These are phyloP conservation scores for Leptomonas pyrrhocoris DNA, from an alignment of 208 protist species.

Conservation along the genomic window DNA sequence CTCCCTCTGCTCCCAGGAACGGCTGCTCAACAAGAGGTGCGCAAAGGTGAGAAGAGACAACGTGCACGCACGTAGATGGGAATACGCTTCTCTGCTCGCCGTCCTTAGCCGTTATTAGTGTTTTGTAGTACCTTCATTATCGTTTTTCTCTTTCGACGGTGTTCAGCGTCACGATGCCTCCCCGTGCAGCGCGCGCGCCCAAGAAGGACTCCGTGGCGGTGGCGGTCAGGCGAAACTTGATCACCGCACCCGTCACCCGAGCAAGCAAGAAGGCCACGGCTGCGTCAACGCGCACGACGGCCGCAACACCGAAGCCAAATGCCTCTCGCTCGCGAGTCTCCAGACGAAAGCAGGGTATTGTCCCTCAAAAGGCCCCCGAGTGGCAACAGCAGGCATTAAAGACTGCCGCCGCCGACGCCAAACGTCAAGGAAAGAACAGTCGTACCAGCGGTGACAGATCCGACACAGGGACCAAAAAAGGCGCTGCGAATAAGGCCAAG, in stretches of 20 bases:
- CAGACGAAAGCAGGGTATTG: slow-evolving; percentile 21
- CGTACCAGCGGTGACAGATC: neutral
- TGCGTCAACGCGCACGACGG: neutral
- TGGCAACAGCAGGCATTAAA: slow-evolving; percentile 39
- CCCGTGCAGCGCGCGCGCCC: slow-evolving; percentile 10
- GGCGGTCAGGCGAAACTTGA: slow-evolving; percentile 26
- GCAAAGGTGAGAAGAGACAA: neutral
- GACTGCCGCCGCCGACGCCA: slow-evolving; percentile 19
- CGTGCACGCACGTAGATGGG: neutral
- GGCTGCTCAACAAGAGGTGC: neutral
- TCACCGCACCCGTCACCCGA: neutral
- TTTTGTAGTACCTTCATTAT: neutral
- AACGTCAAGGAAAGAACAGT: slow-evolving; percentile 8
- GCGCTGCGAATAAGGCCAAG: neutral
- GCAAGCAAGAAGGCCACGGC: neutral
- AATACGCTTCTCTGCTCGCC: slow-evolving; percentile 2
- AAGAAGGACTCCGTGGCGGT: slow-evolving; percentile 26
- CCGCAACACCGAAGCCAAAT: neutral
- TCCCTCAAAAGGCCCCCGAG: slow-evolving; percentile 33
- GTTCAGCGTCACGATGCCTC: slow-evolving; percentile 10
- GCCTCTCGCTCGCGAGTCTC: slow-evolving; percentile 30
- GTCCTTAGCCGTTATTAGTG: no score
- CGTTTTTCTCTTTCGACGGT: neutral
- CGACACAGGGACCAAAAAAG: neutral
- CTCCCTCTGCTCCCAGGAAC: neutral